Conservation (phyloP, 345 rosid genomes). For the Streptanthus diversifolius region DNA sequence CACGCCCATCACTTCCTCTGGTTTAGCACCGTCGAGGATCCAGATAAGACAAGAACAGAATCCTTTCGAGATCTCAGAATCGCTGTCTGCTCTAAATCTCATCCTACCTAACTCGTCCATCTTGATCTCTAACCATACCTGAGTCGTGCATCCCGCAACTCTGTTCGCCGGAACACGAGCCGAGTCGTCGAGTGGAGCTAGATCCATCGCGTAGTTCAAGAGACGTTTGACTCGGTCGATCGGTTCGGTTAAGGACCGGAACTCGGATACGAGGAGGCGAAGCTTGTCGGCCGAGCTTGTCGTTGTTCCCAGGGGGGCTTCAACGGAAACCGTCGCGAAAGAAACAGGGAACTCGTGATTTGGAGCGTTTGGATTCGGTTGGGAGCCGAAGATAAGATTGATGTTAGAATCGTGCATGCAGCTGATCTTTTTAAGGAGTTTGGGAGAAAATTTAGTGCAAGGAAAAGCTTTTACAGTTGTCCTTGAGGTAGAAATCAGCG, state of each 20-base stretch:
- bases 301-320: constrained; percentile 17
- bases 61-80: constrained; percentile 84
- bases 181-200: constrained; percentile 62
- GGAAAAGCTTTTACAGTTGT: background rate
- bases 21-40: constrained; percentile 73
- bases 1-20: constrained; percentile 70
- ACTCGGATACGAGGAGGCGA: constrained; percentile 50
- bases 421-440: background rate
- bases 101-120: constrained; percentile 55
- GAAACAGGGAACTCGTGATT: constrained; percentile 11
- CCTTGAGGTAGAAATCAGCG: constrained; percentile 17
- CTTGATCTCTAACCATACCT: constrained; percentile 70
- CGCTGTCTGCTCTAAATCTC: constrained; percentile 79
- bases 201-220: constrained; percentile 57
- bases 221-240: constrained; percentile 81
- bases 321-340: constrained; percentile 16
- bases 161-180: constrained; percentile 57
- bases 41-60: constrained; percentile 68
- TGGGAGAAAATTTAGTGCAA: background rate
- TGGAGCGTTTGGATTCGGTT: background rate
- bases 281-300: constrained; percentile 39
- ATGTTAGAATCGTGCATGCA: constrained; percentile 12
- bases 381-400: constrained; percentile 3
- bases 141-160: constrained; percentile 77
- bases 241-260: constrained; percentile 56